Evolutionary conservation across 2,329 filamentous ascomycete species (phyloP), one percentile per base, ranked within the genome.

Genomic region (Massarina eburnea): DNA sequence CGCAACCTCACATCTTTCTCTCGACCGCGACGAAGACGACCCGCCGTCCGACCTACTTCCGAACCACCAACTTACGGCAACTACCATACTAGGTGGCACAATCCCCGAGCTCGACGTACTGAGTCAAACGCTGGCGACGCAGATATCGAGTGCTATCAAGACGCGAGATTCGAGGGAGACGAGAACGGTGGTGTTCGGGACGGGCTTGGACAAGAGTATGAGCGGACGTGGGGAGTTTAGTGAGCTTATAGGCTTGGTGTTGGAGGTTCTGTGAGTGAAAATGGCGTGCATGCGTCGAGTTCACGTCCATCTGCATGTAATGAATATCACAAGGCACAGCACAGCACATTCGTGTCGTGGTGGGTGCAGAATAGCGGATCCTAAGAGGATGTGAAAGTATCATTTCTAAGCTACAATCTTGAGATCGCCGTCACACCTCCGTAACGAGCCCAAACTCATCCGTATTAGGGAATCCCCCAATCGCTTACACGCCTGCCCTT

Each of bases 101-200:
- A 84, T 86, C 24, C 79, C 86, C 41, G 84, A 88, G 37, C 81
- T 91, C 34, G 91, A 96, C 63, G 89, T 87, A 0, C 71, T 95
- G 4, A 92, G 90, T 1, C 91, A 96, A 68, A 81, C 96, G 1
- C 86, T 95, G 62, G 91, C 91, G 2, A 89, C 89, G 34, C 92
- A 96, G 62, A 86, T 97, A 55, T 94, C 87, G 4, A 95, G 85
- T 61, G 82, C 86, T 30, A 80, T 99, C 48, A 79, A 85, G 15
- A 82, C 86, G 48, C 84, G 84, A 52, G 79, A 88, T 41, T 84
- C 89, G 5, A 72, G 76, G 35, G 83, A 86, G 64, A 76, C 74
- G 51, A 71, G 83, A 33, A 71, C 80, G 52, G 70, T 86, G 12
- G 77, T 86, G 18, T 59, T 86, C 26, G 82, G 81, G 0, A 62